Evolutionary conservation across 192 early-diverging fungal species (phyloP).

Genomic region (Rhizophagus sp.): DNA sequence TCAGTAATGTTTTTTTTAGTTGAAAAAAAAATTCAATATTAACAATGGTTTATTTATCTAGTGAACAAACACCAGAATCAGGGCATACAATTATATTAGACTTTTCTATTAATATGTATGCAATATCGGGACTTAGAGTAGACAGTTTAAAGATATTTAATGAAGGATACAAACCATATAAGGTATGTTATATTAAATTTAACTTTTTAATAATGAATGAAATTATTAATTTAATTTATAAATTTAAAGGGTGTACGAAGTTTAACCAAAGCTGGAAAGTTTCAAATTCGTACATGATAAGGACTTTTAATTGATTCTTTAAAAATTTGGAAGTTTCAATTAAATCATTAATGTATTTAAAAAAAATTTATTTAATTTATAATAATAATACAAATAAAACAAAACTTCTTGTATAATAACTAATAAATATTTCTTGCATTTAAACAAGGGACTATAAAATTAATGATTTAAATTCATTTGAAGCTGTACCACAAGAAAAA

Average conservation of each 20-base stretch:
- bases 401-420: neutral
- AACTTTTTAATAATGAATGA: neutral
- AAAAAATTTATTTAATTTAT: neutral
- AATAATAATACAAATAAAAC: neutral
- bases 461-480: too few relatives aligned
- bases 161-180: slow-evolving; percentile 79
- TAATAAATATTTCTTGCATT: too few relatives aligned
- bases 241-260: slow-evolving; percentile 50
- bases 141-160: slow-evolving; percentile 68
- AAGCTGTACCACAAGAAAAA: too few relatives aligned
- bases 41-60: slow-evolving; percentile 18
- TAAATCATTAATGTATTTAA: too few relatives aligned
- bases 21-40: neutral
- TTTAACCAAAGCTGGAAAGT: slow-evolving; percentile 63
- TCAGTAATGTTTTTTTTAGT: neutral
- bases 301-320: neutral
- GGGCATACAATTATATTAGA: slow-evolving; percentile 62
- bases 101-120: slow-evolving; percentile 69
- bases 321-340: too few relatives aligned
- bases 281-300: slow-evolving; percentile 57
- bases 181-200: slow-evolving; percentile 43
- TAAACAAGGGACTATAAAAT: too few relatives aligned
- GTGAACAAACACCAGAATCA: slow-evolving; percentile 47
- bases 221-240: neutral
- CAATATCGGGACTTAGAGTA: slow-evolving; percentile 72